A percentile compares a stretch with the other conserved stretches of the same genome.
Evolutionary conservation across 2,329 filamentous ascomycete species (phyloP).

Genomic region (Hypoxylon sp.): DNA sequence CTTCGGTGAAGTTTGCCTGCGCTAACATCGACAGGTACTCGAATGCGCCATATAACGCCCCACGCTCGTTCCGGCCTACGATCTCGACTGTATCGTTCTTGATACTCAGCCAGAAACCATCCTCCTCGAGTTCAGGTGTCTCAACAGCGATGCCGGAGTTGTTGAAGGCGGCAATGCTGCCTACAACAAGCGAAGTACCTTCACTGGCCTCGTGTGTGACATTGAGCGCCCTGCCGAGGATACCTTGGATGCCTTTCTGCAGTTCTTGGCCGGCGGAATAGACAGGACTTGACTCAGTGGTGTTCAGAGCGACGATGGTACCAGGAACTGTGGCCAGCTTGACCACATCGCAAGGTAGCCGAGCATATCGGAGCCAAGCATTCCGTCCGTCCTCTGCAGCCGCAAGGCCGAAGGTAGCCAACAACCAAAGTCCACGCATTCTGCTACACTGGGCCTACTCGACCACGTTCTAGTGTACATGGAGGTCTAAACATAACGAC

Average conservation of each 20-base stretch:
- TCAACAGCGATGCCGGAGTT: conserved; percentile 55
- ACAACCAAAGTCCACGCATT: conserved; percentile 53
- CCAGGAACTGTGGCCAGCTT: conserved; percentile 62
- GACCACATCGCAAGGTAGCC: conserved; percentile 58
- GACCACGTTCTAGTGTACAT: conserved; percentile 9
- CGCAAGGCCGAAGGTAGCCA: conserved; percentile 56
- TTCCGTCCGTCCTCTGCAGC: conserved; percentile 72
- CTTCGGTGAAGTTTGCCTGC: conserved; percentile 60
- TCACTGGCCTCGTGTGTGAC: conserved; percentile 47
- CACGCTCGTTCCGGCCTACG: conserved; percentile 75
- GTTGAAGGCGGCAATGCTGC: conserved; percentile 63
- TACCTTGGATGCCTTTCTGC: conserved; percentile 68
- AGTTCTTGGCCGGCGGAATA: conserved; percentile 73
- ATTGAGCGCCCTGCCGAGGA: conserved; percentile 66
- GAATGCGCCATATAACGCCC: conserved; percentile 78
- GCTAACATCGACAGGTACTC: conserved; percentile 75
- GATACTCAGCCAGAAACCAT: conserved; percentile 74
- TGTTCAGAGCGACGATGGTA: conserved; percentile 68
- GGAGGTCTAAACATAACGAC: conserved; percentile 8
- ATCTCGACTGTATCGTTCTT: conserved; percentile 67
- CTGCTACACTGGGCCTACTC: conserved; percentile 19
- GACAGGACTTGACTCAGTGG: conserved; percentile 68
- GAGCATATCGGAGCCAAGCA: conserved; percentile 76
- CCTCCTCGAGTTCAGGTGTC: conserved; percentile 62
- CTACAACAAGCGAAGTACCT: conserved; percentile 62